phyloP scores from a whole-genome alignment of 2,329 filamentous ascomycete species.

The Microdochium nivale region DNA sequence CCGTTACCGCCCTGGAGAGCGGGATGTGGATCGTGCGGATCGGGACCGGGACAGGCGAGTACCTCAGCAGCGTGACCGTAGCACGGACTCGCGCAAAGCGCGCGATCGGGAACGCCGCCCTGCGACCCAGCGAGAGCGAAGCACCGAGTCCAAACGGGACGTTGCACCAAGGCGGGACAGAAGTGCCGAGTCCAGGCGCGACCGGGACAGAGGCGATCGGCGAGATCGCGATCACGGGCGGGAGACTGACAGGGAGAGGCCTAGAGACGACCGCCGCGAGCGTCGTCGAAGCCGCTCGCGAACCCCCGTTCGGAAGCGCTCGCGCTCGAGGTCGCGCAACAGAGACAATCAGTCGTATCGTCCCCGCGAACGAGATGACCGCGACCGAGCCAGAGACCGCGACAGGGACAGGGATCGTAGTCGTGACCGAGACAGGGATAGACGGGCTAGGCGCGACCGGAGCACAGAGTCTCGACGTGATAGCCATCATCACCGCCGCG shows the following conservation, averaged over 20 bases:
- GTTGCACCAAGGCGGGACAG: background rate
- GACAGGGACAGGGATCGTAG: slow-evolving; percentile 27
- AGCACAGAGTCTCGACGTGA: slow-evolving; percentile 3
- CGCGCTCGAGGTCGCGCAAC: slow-evolving; percentile 8
- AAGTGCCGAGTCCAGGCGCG: slow-evolving; percentile 12
- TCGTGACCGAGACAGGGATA: slow-evolving; percentile 29
- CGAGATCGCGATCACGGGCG: slow-evolving; percentile 21
- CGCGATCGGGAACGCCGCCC: slow-evolving; percentile 7
- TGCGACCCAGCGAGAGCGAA: slow-evolving; percentile 6
- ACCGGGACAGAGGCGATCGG: slow-evolving; percentile 20
- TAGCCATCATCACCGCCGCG: background rate
- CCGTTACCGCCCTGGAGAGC: slow-evolving; percentile 36
- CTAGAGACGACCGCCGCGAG: slow-evolving; percentile 14
- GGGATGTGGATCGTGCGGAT: slow-evolving; percentile 18
- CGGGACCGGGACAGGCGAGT: slow-evolving; percentile 12
- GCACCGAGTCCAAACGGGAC: background rate
- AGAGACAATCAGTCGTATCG: slow-evolving; percentile 5
- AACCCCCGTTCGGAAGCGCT: slow-evolving; percentile 12
- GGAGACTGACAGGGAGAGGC: slow-evolving; percentile 23
- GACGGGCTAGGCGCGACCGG: slow-evolving; percentile 14
- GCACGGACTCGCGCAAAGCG: slow-evolving; percentile 5
- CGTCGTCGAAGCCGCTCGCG: slow-evolving; percentile 8
- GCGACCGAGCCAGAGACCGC: slow-evolving; percentile 12
- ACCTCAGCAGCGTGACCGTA: slow-evolving; percentile 6
- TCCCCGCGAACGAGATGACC: slow-evolving; percentile 13